Evolutionary conservation across 129 eudicot genomes (phyloP).

Genomic region (Arctium lappa): DNA sequence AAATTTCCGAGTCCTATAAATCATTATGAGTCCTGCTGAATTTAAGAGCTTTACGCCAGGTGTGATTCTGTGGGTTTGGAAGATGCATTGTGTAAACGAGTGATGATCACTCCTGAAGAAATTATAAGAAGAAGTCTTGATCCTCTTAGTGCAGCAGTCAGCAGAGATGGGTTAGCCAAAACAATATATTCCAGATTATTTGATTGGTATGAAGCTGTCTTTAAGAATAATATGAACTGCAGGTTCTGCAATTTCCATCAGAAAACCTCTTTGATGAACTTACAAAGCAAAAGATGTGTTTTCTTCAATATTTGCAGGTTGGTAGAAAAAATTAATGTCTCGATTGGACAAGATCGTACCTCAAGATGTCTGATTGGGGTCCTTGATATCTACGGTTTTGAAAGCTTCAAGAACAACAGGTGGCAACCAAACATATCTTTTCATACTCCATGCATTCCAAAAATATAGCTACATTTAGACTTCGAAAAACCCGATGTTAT

Average conservation of each 20-base stretch:
- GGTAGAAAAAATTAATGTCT: constrained; percentile 85
- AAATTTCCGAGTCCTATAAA: background rate
- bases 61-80: constrained; percentile 82
- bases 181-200: constrained; percentile 87
- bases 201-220: constrained; percentile 65
- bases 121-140: constrained; percentile 91
- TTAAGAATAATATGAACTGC: background rate
- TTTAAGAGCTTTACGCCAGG: constrained; percentile 45
- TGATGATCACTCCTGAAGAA: constrained; percentile 99
- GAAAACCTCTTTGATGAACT: background rate
- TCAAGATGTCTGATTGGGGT: constrained; percentile 89
- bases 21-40: constrained; percentile 7
- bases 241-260: background rate
- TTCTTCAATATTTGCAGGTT: constrained; percentile 51
- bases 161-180: constrained; percentile 98
- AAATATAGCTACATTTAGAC: constrained; percentile 13
- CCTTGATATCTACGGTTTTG: constrained; percentile 97
- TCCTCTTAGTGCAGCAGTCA: constrained; percentile 88
- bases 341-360: constrained; percentile 89
- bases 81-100: constrained; percentile 93
- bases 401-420: constrained; percentile 97
- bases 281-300: background rate
- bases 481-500: constrained; percentile 18
- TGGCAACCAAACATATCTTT: constrained; percentile 20
- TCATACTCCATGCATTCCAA: background rate